Conservation (phyloP, 257 asterid genomes). For the Nemophila menziesii region DNA sequence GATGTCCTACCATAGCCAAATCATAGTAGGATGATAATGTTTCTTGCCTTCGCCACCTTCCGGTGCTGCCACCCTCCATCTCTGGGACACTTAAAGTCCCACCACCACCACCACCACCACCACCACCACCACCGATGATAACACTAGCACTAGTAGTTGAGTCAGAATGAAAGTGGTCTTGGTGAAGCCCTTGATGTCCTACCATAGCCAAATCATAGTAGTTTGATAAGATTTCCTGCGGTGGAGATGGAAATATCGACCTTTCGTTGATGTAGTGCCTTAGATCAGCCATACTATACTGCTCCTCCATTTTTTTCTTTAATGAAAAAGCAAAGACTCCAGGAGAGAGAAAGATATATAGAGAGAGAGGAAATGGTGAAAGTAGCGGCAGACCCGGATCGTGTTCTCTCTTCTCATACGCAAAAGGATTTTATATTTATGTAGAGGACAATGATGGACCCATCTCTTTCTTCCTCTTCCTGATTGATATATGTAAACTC, state of each 20-base stretch:
- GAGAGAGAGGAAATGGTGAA: conserved; percentile 23
- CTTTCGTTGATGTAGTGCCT: conserved; percentile 45
- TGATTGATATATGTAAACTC: background rate
- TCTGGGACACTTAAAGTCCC: no score
- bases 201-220: conserved; percentile 38
- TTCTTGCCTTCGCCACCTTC: conserved; percentile 99
- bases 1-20: no score
- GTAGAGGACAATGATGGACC: conserved; percentile 39
- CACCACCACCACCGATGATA: no score
- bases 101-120: no score
- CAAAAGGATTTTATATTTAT: conserved; percentile 33
- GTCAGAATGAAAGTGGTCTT: conserved; percentile 22
- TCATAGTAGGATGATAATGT: no score
- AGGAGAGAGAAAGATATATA: background rate
- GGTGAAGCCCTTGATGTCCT: conserved; percentile 15
- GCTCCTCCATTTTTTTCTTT: conserved; percentile 48
- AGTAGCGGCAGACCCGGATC: conserved; percentile 93
- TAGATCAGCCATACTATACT: conserved; percentile 65
- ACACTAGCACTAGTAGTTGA: no score
- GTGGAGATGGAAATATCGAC: conserved; percentile 40
- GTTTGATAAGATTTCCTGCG: conserved; percentile 35
- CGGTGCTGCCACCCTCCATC: conserved; percentile 47
- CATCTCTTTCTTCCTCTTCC: conserved; percentile 12
- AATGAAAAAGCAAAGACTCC: background rate
- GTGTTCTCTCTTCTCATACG: conserved; percentile 33